A percentile compares a stretch with the other conserved stretches of the same genome.
phyloP scores from a whole-genome alignment of 2,329 filamentous ascomycete species.

The Monilinia laxa region DNA sequence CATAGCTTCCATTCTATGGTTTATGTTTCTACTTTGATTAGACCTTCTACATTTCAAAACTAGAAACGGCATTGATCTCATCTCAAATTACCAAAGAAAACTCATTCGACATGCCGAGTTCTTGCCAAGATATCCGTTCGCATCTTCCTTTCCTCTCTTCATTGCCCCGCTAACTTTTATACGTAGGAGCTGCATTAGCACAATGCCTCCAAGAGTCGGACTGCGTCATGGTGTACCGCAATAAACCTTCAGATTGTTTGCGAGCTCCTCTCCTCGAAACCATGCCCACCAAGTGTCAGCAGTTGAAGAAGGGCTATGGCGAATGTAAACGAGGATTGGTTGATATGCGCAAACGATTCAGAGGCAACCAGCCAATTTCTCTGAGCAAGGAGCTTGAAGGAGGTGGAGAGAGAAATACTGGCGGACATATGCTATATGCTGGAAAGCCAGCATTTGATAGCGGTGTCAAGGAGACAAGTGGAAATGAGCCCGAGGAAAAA shows the following conservation, averaged over 20 bases:
- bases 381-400: constrained; percentile 61
- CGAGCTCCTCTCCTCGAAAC: constrained; percentile 76
- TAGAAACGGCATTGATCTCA: background rate
- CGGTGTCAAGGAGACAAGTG: constrained; percentile 63
- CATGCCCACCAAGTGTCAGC: constrained; percentile 84
- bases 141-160: constrained; percentile 13
- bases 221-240: constrained; percentile 89
- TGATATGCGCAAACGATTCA: constrained; percentile 98
- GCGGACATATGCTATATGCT: constrained; percentile 72
- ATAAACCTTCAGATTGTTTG: constrained; percentile 84
- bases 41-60: background rate
- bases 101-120: constrained; percentile 71
- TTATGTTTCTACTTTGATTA: background rate
- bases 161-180: constrained; percentile 21
- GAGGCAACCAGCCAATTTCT: constrained; percentile 84
- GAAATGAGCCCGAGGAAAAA: constrained; percentile 60
- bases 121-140: constrained; percentile 92
- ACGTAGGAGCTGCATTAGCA: constrained; percentile 83
- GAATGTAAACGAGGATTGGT: constrained; percentile 96
- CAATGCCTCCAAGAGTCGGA: constrained; percentile 95
- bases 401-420: constrained; percentile 43
- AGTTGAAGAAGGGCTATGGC: constrained; percentile 87
- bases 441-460: constrained; percentile 69
- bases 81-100: background rate
- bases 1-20: too few relatives aligned